Evolutionary conservation across 176 grass and related monocot species (phyloP), one percentile per base, ranked within the genome.

Genomic region (Saccharum spontaneum): DNA sequence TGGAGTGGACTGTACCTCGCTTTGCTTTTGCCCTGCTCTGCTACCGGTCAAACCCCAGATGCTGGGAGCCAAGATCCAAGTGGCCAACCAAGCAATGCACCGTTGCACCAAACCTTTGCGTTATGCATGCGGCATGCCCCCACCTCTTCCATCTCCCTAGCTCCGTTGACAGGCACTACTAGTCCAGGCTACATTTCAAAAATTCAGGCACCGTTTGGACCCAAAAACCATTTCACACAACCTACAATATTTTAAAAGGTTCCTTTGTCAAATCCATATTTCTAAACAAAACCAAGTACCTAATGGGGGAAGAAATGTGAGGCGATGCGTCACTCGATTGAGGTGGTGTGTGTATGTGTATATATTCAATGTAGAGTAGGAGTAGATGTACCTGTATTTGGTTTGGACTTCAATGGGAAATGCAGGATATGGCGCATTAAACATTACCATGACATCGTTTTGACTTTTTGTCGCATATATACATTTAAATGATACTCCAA

Each of bases 381-480:
- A 52, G 65, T 71, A 61, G 44, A 68, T 15, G 13, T 23, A 46
- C 68, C 76, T 9, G 67, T 75, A 67, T 57, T 30, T 60, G 61
- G 6, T 39, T 39, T 68, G 57, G 66, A 73, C 17, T 71, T 62
- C 17, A 41, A 86, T 46, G 65, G 33, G 23, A 79, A 79, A 10
- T n/a, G 39, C 9, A 43, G 2, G 18, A 31, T 18, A 33, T 18
- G 22, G 3, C 52, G 26, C 68, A 71, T 36, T 75, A 75, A 73
- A 73, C 28, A 44, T 22, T 69, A 80, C 23, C 7, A 1, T 73
- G 54, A 16, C 67, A 37, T 39, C 14, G 9, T 38, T 77, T 90
- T 83, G 84, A 86, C 73, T 90, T 81, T 84, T 31, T 23, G 28
- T 67, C 10, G 0, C 65, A 43, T 16, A 48, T 45, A 34, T 76